Base-by-base conservation (phyloP, 2,329 filamentous ascomycete species). In the Ilyonectria sp. region DNA sequence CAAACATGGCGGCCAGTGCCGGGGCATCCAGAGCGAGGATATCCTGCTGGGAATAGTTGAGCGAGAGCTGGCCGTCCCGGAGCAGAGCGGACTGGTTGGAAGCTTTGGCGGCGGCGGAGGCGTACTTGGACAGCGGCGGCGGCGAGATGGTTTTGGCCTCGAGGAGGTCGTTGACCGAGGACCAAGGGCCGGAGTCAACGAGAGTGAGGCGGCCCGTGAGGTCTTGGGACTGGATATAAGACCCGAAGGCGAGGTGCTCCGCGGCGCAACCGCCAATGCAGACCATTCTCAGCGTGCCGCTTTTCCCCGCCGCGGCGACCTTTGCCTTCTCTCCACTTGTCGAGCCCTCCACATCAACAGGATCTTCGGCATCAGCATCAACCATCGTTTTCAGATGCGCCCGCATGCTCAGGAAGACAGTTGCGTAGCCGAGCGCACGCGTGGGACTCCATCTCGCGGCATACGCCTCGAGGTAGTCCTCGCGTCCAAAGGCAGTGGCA, bases 391-490 rank as follows among this genome's bases (percentile, higher is more conserved):
- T 71, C 2, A 86, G 69, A 31, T 85, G 72, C 1, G 70, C 65
- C 10, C 70, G 67, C 13, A 89, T 76, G 8, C 75, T 76, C 55
- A 79, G 66, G 43, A 92, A 79, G n/a, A 91, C 81, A 3, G 82
- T 77, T n/a, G 90, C 85, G 81, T 98, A 98, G 69, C 92, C 94
- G 59, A 98, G 82, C 0, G 94, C 93, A 60, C 96, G 87, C 59
- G 93, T 92, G 2, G 95, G 93, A 80, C 94, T 97, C 95, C 95
- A 99, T 74, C 96, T 85, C 60, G 94, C 89, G 9, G 94, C 94
- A 83, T 99, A 99, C 10, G 92, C 93, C 68, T 92, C 89, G 19
- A 98, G 86, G 74, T 92, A 88, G 50, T 92, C 89, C 62, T 89
- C 86, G 52, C 86, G 86, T 1, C 90, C 90, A 82, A 98, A 99